These are phyloP conservation scores for Metschnikowia bowlesiae DNA, from an alignment of 805 yeast species.

Conservation along the genomic window DNA sequence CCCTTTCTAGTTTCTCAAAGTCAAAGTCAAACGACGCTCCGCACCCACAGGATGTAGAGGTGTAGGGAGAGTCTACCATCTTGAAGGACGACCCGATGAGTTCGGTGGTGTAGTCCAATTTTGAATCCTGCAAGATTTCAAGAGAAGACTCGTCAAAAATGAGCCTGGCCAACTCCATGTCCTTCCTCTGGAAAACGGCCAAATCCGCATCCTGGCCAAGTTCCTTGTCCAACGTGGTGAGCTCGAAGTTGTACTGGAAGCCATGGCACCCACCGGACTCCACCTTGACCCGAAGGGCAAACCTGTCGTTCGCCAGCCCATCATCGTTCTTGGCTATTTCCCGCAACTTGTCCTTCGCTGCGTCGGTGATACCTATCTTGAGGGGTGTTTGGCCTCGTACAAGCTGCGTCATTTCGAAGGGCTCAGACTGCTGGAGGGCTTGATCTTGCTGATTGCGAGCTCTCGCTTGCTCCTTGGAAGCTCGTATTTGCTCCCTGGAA, in stretches of 20 bases:
- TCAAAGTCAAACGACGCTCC: slow-evolving; percentile 46
- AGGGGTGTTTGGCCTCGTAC: slow-evolving; percentile 33
- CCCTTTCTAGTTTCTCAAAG: slow-evolving; percentile 37
- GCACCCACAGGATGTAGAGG: slow-evolving; percentile 50
- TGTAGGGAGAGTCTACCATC: slow-evolving; percentile 83
- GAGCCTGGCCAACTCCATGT: slow-evolving; percentile 49
- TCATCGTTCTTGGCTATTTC: slow-evolving; percentile 49
- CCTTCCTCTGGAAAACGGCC: slow-evolving; percentile 62
- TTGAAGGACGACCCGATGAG: slow-evolving; percentile 93
- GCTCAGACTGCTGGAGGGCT: slow-evolving; percentile 18
- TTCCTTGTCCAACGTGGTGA: slow-evolving; percentile 44
- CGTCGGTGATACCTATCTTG: slow-evolving; percentile 43
- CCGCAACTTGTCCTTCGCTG: slow-evolving; percentile 51
- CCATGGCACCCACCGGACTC: slow-evolving; percentile 99
- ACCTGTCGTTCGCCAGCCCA: slow-evolving; percentile 37
- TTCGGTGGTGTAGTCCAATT: slow-evolving; percentile 84
- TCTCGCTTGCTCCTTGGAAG: too few relatives aligned
- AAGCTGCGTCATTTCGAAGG: slow-evolving; percentile 31
- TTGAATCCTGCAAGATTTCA: slow-evolving; percentile 77
- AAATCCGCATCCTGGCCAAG: slow-evolving; percentile 27
- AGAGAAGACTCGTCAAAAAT: slow-evolving; percentile 78
- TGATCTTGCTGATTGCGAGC: too few relatives aligned
- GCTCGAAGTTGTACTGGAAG: slow-evolving; percentile 77
- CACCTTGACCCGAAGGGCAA: slow-evolving; percentile 71
- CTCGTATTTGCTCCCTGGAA: not conserved